Base-by-base conservation (phyloP, 2,329 filamentous ascomycete genomes). In the Microdochium trichocladiopsis region DNA sequence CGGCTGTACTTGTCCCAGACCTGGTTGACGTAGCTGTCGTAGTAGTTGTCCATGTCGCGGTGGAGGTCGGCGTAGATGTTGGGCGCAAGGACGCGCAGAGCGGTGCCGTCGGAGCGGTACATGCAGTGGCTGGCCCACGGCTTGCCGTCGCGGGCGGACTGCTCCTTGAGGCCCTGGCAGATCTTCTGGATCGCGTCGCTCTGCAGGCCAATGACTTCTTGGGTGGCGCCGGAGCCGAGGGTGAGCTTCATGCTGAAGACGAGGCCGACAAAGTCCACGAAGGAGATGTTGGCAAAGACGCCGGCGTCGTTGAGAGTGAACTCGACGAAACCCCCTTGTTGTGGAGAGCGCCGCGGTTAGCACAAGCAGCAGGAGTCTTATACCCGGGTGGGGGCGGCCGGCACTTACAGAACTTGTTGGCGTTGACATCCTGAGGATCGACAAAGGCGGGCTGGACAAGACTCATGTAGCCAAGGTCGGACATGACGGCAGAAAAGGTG, bases 161-260 rank as follows among this genome's bases (percentile, higher is more conserved):
- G 81, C 1, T 70, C 69, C 24, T 63, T 64, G 4, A 86, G 66
- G 2, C 69, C 75, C n/a, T 69, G 63, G 57, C 75, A 76, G 33
- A 85, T 67, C n/a, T 65, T 72, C 24, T 72, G 66, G 6, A 84
- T 69, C 1, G 80, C 82, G 55, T 77, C 66, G 2, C 72, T 51
- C 1, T 69, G 66, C 61, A 84, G 73, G 2, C 83, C 82, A 4
- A 68, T 60, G 18, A 82, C 61, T 25, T 67, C 63, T 50, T 72
- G 66, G 3, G 64, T 65, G 4, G 51, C 57, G 11, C 70, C 69
- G 25, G 63, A 61, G 3, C 58, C 61, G 18, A 66, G 70, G 11
- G 64, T 68, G 2, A 78, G 61, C 9, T 66, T 67, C 54, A 78
- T 60, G 43, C 50, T 33, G 50, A 51, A 25, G 50, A 55, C 50